Evolutionary conservation across 495 filamentous ascomycete species (phyloP), one percentile per base, ranked within the genome.

Genomic region (Neurospora intermedia): DNA sequence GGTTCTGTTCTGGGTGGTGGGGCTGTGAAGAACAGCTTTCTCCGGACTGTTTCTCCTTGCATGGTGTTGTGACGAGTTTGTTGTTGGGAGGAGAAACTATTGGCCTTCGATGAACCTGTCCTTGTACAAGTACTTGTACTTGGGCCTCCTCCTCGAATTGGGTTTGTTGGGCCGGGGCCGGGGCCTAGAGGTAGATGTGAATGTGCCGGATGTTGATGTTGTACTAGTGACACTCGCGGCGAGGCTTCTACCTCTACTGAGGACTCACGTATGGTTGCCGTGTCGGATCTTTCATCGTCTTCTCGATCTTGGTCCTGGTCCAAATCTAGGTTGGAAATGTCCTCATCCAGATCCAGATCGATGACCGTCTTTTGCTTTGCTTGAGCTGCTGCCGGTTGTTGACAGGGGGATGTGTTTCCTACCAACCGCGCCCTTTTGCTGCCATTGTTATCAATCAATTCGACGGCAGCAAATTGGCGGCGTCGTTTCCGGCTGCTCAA

Each of bases 291-390:
- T 2, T 1, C 10, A 23, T 62, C 48, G 20, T 27, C 48, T n/a
- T n/a, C n/a, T n/a, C n/a, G n/a, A n/a, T n/a, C n/a, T 38, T 4
- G 35, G 2, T 27, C 48, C 15, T 59, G 48, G 9, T 20, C 46
- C 0, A 54, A 11, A 5, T 13, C n/a, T 0, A 54, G 10, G 0
- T 0, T 13, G 0, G n/a, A 11, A 0, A 54, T 13, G 2, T 54
- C 46, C 4, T 54, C 46, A 1, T 54, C n/a, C 0, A 54, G 4
- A 1, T 54, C n/a, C 0, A 54, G 4, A 4, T 54, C 46, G 4
- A 54, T 54, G 0, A 23, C 20, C 6, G 10, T 54, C 20, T 23
- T 20, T 23, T 54, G 46, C 10, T 23, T 54, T 2, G 46, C 42
- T 41, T 11, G 40, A 41, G 40, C 7, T 40, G 15, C 18, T 31